These are phyloP conservation scores for Stephanodiscus minutulus DNA, from an alignment of 108 stramenopile species.

Conservation along the genomic window DNA sequence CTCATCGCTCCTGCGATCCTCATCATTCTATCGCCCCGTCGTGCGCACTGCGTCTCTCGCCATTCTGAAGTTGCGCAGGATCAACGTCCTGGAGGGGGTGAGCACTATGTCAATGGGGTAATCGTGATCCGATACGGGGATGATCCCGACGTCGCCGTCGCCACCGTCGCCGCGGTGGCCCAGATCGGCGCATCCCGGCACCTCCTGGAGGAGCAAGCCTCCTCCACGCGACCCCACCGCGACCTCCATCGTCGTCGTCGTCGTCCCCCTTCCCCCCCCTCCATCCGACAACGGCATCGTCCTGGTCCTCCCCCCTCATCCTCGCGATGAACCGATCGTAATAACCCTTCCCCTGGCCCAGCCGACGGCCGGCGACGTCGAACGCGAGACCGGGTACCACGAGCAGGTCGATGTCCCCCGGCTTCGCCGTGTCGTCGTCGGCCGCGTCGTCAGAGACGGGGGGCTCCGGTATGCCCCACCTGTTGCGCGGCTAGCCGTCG, in stretches of 20 bases:
- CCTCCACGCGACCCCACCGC: no score
- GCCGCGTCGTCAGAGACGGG: conserved; percentile 49
- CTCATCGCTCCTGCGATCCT: no score
- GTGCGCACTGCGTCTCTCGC: no score
- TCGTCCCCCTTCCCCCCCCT: conserved; percentile 3
- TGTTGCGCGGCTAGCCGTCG: conserved; percentile 81
- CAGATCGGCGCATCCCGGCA: conserved; percentile 18
- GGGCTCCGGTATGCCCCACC: conserved; percentile 91
- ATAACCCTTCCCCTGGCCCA: conserved; percentile 93
- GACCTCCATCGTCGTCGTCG: no score
- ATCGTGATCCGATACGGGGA: conserved; percentile 71
- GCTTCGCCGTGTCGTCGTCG: conserved; percentile 55
- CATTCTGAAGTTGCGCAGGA: conserved; percentile 4
- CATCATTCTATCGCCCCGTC: no score
- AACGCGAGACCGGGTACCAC: conserved; percentile 89
- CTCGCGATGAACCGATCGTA: conserved; percentile 88
- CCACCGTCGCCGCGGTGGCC: conserved; percentile 20
- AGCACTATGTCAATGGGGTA: conserved; percentile 73
- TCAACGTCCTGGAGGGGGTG: conserved; percentile 31
- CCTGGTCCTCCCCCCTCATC: conserved; percentile 37
- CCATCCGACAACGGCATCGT: no score
- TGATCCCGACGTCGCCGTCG: conserved; percentile 11
- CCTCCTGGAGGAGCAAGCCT: conserved; percentile 52
- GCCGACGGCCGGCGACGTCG: conserved; percentile 62
- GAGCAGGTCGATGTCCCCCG: conserved; percentile 82